Base-by-base conservation (phyloP, 2,329 filamentous ascomycete species). In the Amauroascus verrucosus region DNA sequence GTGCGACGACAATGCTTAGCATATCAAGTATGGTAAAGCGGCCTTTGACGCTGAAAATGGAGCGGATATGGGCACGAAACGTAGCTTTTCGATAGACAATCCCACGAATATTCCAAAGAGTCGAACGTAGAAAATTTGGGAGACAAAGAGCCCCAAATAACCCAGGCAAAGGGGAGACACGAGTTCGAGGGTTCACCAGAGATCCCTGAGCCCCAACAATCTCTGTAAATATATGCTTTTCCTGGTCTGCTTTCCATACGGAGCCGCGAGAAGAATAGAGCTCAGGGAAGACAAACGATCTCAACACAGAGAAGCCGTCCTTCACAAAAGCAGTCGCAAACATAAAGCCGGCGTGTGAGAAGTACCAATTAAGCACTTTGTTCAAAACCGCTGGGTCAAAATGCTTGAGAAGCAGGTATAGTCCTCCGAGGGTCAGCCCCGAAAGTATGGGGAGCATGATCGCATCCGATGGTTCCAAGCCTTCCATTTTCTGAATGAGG, bases 391-490 rank as follows among this genome's bases (percentile, higher is more conserved):
- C 76, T 0, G 89, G 84, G 63, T 95, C 87, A 53, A 96, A 79
- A 79, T 85, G 93, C 67, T 94, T 88, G 65, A 97, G 88, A 56
- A 95, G 75, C 62, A 90, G 84, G 72, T 97, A 97, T 11, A 97
- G 75, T 4, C 82, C 82, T 40, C 82, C 77, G 7, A 97, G 79
- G 1, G 84, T 81, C 8, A 75, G 63, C 1, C 83, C 88, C 5
- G 89, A 90, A 52, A 89, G 74, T 30, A 96, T 61, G 1, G 91
- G 93, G 58, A 96, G 86, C 62, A 94, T 68, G 60, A 97, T 80
- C 46, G 88, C 91, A 68, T 97, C 91, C 0, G 80, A 83, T 1
- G 86, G 82, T 7, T 82, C 77, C 50, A 94, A 70, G 0, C 84
- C 84, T 62, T 85, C 82, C 72, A 85, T 80, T 59, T 75, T 75